Base-by-base conservation (phyloP, 1,139 yeast genomes). In the Pneumocystis murina region DNA sequence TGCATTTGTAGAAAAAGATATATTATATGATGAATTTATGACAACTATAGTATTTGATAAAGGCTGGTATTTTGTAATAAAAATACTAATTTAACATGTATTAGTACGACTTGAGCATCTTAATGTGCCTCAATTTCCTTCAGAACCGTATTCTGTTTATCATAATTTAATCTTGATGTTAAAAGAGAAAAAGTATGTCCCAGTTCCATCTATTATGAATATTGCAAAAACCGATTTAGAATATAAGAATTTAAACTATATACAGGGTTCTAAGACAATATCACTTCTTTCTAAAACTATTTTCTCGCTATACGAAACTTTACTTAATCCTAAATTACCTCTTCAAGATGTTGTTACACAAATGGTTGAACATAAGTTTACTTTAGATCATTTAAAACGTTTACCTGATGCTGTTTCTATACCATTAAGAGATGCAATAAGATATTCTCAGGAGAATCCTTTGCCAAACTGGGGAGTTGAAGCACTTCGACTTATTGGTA, bases 361-460 rank as follows among this genome's bases (percentile, higher is more conserved):
- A 48, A 48, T 48, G 55, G 55, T 48, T 48, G 55, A 48, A 24
- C 16, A 48, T 48, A 48, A 48, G 33, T 48, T 48, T 24, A 48
- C 55, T 24, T 48, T 48, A 24, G 55, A 48, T 48, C 55, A 48
- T 48, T 24, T 48, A 48, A 48, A 87, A 61, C 82, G 89, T 0
- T 86, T 79, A 68, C 96, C 96, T 0, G 75, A 84, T 2, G 95
- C 95, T 0, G 77, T 89, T 1, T 74, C 80, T 38, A 74, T 86
- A 3, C 90, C 94, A 0, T 74, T 89, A 62, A 82, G 82, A 67
- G 76, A 74, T 55, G 70, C 72, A 1, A 65, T 73, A 5, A 78
- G 80, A 70, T 75, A 73, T 43, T 81, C 87, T 67, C 89, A 85
- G 70, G 81, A 81, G 61, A 75, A 76, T 35, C 79, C 87, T 0